phyloP scores from a whole-genome alignment of 352 stramenopile genomes.

The Globisporangium ultimum region DNA sequence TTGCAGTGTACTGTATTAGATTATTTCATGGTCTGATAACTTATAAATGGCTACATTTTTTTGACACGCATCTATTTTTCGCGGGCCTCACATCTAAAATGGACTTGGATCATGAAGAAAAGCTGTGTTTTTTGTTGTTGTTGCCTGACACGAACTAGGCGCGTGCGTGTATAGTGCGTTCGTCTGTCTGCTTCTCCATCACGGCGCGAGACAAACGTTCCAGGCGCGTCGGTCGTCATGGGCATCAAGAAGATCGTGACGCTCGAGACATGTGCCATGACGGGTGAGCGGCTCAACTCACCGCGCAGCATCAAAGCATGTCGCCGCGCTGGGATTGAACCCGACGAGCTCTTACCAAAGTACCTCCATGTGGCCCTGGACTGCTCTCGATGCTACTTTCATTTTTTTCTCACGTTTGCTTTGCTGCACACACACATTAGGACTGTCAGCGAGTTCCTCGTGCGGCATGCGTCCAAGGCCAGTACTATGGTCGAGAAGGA shows the following conservation, averaged over 20 bases:
- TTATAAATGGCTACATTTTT: no score
- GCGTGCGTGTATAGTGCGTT: no score
- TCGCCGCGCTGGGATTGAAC: slow-evolving; percentile 60
- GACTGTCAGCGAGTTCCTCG: slow-evolving; percentile 47
- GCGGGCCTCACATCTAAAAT: no score
- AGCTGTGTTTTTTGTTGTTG: no score
- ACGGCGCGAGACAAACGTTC: no score
- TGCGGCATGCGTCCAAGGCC: slow-evolving; percentile 44
- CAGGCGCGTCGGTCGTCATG: slow-evolving; percentile 8
- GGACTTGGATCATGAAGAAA: no score
- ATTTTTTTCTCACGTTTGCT: not conserved
- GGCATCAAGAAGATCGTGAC: slow-evolving; percentile 42
- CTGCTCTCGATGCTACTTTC: not conserved
- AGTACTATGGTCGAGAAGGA: slow-evolving; percentile 65
- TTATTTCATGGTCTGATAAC: no score
- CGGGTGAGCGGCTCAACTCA: slow-evolving; percentile 53
- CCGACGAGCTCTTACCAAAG: slow-evolving; percentile 63
- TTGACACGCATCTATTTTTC: no score
- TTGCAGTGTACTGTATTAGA: no score
- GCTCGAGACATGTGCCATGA: slow-evolving; percentile 41
- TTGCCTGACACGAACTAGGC: no score
- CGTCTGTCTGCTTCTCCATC: no score
- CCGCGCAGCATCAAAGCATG: slow-evolving; percentile 70
- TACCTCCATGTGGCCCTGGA: slow-evolving; percentile 4
- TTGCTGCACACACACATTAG: not conserved